Evolutionary conservation across 495 filamentous ascomycete species (phyloP).

Genomic region (Baudoinia panamericana): DNA sequence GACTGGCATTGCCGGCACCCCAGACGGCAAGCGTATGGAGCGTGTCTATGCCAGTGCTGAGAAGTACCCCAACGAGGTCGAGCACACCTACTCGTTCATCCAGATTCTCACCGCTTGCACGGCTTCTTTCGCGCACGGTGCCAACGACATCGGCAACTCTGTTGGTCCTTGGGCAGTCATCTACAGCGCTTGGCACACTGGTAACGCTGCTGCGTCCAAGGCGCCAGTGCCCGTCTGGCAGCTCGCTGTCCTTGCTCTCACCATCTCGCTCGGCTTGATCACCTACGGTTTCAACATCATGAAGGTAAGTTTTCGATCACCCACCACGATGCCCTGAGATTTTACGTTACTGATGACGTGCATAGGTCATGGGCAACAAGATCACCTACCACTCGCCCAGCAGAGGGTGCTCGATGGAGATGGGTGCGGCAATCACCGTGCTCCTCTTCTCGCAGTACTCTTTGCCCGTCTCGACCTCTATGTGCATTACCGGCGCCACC

Average conservation of each 20-base stretch:
- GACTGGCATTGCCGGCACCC: slow-evolving; percentile 48
- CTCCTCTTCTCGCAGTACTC: slow-evolving; percentile 48
- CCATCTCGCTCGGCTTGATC: slow-evolving; percentile 36
- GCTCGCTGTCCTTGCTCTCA: slow-evolving; percentile 44
- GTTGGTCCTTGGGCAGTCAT: slow-evolving; percentile 20
- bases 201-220: slow-evolving; percentile 30
- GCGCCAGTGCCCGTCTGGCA: slow-evolving; percentile 53
- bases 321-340: no score
- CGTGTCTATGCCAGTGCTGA: slow-evolving; percentile 6
- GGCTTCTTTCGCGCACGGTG: slow-evolving; percentile 26
- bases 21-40: slow-evolving; percentile 52
- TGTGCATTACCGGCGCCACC: slow-evolving; percentile 30
- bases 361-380: slow-evolving; percentile 48
- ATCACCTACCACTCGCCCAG: slow-evolving; percentile 54
- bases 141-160: slow-evolving; percentile 23
- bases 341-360: no score
- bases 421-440: slow-evolving; percentile 54
- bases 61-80: slow-evolving; percentile 22
- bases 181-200: slow-evolving; percentile 26
- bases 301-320: slow-evolving; percentile 1
- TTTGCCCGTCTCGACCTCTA: slow-evolving; percentile 37
- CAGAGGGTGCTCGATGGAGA: slow-evolving; percentile 50
- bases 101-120: slow-evolving; percentile 47
- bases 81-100: slow-evolving; percentile 23
- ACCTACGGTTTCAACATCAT: slow-evolving; percentile 37